Evolutionary conservation across 2,329 filamentous ascomycete species (phyloP).

Genomic region (Penicillium janthinellum): DNA sequence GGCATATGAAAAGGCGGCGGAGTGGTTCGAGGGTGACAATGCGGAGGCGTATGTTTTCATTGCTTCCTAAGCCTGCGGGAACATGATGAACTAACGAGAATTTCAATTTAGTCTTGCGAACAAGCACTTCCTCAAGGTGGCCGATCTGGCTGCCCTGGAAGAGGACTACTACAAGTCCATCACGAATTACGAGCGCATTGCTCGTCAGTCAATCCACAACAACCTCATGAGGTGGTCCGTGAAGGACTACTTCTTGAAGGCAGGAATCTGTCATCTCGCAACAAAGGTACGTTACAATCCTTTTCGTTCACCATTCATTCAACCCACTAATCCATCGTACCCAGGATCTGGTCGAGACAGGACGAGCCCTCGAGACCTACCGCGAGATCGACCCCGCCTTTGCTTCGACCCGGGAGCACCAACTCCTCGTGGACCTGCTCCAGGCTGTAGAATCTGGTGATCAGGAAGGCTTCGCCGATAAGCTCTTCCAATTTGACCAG

Average conservation of each 20-base stretch:
- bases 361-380: constrained; percentile 80
- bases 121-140: constrained; percentile 90
- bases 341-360: constrained; percentile 72
- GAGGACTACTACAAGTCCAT: constrained; percentile 84
- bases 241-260: constrained; percentile 94
- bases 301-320: neutral
- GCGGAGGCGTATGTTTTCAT: constrained; percentile 65
- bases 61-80: neutral
- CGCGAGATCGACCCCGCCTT: constrained; percentile 78
- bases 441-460: constrained; percentile 76
- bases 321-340: constrained; percentile 2
- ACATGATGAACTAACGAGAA: neutral
- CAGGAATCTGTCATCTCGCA: constrained; percentile 84
- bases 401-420: constrained; percentile 73
- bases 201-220: constrained; percentile 76
- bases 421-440: constrained; percentile 75
- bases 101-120: constrained; percentile 69
- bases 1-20: constrained; percentile 80
- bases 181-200: constrained; percentile 80
- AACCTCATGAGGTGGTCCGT: constrained; percentile 92
- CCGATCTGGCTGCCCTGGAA: constrained; percentile 80
- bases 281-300: constrained; percentile 47
- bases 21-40: constrained; percentile 87
- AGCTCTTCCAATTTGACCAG: constrained; percentile 86
- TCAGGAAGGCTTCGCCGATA: constrained; percentile 80